These are phyloP conservation scores for Thelonectria blattea DNA, from an alignment of 2,329 filamentous ascomycete species.

Conservation along the genomic window DNA sequence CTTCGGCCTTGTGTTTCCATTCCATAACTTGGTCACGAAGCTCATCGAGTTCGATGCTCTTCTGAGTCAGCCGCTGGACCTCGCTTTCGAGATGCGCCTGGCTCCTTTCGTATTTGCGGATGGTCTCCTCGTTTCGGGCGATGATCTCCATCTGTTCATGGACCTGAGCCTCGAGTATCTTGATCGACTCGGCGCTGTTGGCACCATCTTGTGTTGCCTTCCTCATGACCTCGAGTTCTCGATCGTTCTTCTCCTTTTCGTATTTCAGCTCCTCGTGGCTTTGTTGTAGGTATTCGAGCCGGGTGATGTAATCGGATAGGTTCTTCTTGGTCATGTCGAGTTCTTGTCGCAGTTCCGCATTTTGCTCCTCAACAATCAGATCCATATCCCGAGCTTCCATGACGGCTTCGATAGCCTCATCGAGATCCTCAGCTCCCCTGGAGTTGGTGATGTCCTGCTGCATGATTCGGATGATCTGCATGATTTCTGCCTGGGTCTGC, in stretches of 20 bases:
- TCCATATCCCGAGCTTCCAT: constrained; percentile 58
- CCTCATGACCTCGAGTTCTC: constrained; percentile 57
- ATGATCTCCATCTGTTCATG: constrained; percentile 76
- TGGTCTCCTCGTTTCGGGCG: constrained; percentile 65
- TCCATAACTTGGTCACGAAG: constrained; percentile 66
- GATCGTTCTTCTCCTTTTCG: constrained; percentile 64
- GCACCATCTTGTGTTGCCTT: constrained; percentile 59
- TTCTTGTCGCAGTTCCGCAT: constrained; percentile 56
- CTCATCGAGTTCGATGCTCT: constrained; percentile 55
- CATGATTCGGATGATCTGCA: constrained; percentile 52
- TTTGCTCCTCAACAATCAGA: constrained; percentile 62
- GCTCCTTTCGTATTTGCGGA: constrained; percentile 43
- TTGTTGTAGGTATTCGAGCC: constrained; percentile 64
- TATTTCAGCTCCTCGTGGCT: constrained; percentile 70
- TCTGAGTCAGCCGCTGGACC: constrained; percentile 53
- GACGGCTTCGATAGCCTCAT: constrained; percentile 48
- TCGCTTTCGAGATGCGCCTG: constrained; percentile 64
- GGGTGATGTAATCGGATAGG: constrained; percentile 63
- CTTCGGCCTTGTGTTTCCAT: constrained; percentile 63
- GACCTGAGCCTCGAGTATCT: constrained; percentile 61
- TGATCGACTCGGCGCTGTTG: constrained; percentile 58
- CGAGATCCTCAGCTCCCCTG: constrained; percentile 47
- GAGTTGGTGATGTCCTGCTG: constrained; percentile 46
- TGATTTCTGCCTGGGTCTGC: constrained; percentile 52
- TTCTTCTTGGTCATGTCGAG: constrained; percentile 61